Evolutionary conservation across 2,329 filamentous ascomycete genomes (phyloP), one percentile per base, ranked within the genome.

Genomic region (Lachnellula cervina): DNA sequence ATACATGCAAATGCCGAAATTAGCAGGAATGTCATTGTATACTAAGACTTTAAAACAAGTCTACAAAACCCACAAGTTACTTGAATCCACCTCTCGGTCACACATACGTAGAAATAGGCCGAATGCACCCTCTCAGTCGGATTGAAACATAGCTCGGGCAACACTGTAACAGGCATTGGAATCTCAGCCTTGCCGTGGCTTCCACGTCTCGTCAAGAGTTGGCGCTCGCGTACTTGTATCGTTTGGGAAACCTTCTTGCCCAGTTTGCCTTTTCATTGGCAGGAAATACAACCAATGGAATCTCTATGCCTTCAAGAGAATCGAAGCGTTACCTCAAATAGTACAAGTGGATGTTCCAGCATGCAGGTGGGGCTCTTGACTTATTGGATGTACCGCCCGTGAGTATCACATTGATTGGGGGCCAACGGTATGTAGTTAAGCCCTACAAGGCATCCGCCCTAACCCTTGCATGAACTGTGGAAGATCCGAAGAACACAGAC

Each of bases 401-500:
- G 7, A 21, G 28, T 13, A 32, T 32, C 9, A 44, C 14, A 32
- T 38, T 40, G 51, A 48, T 35, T 43, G 43, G 43, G 47, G 45
- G 37, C 43, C 45, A 35, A 23, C 21, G 5, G 21, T 23, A 23
- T 23, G 21, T 2, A 23, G 13, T 45, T 40, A 35, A 54, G 52
- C 45, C 52, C 43, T 49, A 54, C 47, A 40, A 37, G 37, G 52
- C 46, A 47, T 17, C 13, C 4, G 5, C 19, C n/a, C 42, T 17
- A 23, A 47, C 21, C 44, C 44, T 21, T 47, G 44, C 23, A 17
- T 7, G 9, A 21, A 14, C 32, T 21, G 11, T 51, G 40, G 43
- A 55, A 55, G 48, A 51, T 51, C 48, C 48, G 35, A 51, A 55
- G 53, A 56, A 52, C 42, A 42, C n/a, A 17, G 38, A 16, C 9